phyloP scores from a whole-genome alignment of 257 asterid genomes.

The Jaltomata sinuosa region DNA sequence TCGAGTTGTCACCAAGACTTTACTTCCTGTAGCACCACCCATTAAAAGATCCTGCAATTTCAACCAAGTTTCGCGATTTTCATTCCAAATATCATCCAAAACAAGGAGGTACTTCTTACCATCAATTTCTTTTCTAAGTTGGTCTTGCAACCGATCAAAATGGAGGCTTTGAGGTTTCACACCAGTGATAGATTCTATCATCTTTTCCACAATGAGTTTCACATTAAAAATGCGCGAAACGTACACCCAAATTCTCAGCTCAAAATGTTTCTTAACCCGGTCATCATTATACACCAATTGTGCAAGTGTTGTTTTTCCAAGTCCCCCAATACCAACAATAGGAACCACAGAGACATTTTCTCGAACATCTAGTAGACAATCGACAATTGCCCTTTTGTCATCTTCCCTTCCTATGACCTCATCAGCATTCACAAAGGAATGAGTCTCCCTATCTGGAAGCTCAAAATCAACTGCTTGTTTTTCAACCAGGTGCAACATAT shows the following conservation, averaged over 20 bases:
- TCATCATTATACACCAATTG: slow-evolving; percentile 10
- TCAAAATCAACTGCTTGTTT: background rate
- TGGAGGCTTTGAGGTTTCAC: background rate
- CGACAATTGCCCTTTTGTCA: background rate
- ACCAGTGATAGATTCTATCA: background rate
- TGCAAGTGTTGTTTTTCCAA: slow-evolving; percentile 15
- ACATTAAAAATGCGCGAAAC: slow-evolving; percentile 5
- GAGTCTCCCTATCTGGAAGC: background rate
- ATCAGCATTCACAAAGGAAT: slow-evolving; percentile 9
- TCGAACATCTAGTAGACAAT: background rate
- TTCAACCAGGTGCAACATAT: background rate
- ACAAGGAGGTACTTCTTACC: background rate
- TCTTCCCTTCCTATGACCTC: slow-evolving; percentile 15
- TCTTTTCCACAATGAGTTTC: background rate
- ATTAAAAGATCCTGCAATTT: slow-evolving; percentile 2
- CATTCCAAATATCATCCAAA: slow-evolving; percentile 18
- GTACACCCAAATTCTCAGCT: slow-evolving; percentile 5
- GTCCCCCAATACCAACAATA: slow-evolving; percentile 17
- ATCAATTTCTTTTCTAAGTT: background rate
- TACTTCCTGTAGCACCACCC: slow-evolving; percentile 11
- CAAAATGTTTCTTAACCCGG: background rate
- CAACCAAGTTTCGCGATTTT: slow-evolving; percentile 11
- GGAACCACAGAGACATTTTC: slow-evolving; percentile 2
- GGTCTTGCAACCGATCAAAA: background rate
- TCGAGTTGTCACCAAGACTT: slow-evolving; percentile 12